phyloP scores from a whole-genome alignment of 352 stramenopile species.

The Phytophthora multivora region DNA sequence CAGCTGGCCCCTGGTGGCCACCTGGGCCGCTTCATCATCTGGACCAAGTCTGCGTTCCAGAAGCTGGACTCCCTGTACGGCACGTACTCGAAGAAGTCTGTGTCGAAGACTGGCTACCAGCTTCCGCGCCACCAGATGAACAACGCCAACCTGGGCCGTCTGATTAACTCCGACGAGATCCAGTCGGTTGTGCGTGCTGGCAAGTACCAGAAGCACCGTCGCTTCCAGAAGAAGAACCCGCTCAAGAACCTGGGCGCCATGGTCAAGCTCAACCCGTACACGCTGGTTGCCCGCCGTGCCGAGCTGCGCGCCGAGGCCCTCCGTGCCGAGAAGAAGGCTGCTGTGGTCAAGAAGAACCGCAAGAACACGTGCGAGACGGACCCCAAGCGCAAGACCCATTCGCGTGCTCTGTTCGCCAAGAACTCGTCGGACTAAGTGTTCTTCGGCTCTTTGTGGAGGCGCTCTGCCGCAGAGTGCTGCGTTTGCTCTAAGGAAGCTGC shows the following conservation, averaged over 20 bases:
- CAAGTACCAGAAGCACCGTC: slow-evolving; percentile 90
- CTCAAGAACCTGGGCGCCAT: slow-evolving; percentile 96
- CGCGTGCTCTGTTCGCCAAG: slow-evolving; percentile 79
- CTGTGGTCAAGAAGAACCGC: slow-evolving; percentile 80
- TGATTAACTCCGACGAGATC: slow-evolving; percentile 99
- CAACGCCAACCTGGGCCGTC: slow-evolving; percentile 98
- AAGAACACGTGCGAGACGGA: slow-evolving; percentile 84
- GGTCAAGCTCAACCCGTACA: slow-evolving; percentile 98
- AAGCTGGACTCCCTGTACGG: slow-evolving; percentile 97
- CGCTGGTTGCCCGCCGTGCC: slow-evolving; percentile 90
- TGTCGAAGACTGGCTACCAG: slow-evolving; percentile 92
- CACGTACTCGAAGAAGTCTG: slow-evolving; percentile 91
- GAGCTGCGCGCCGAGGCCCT: slow-evolving; percentile 89
- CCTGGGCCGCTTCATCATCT: slow-evolving; percentile 99
- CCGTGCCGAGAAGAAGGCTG: slow-evolving; percentile 90
- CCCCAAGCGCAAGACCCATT: slow-evolving; percentile 77
- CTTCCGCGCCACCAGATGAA: slow-evolving; percentile 95
- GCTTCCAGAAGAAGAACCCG: slow-evolving; percentile 98
- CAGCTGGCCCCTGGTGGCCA: slow-evolving; percentile 98
- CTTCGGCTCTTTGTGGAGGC: background rate
- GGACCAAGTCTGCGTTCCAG: slow-evolving; percentile 98
- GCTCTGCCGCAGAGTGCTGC: slow-evolving; percentile 10
- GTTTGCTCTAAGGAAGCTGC: slow-evolving; percentile 7
- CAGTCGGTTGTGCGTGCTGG: slow-evolving; percentile 96
- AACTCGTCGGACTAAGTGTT: slow-evolving; percentile 77